Base-by-base conservation (phyloP, 2,329 filamentous ascomycete species). In the Setomelanomma holmii region DNA sequence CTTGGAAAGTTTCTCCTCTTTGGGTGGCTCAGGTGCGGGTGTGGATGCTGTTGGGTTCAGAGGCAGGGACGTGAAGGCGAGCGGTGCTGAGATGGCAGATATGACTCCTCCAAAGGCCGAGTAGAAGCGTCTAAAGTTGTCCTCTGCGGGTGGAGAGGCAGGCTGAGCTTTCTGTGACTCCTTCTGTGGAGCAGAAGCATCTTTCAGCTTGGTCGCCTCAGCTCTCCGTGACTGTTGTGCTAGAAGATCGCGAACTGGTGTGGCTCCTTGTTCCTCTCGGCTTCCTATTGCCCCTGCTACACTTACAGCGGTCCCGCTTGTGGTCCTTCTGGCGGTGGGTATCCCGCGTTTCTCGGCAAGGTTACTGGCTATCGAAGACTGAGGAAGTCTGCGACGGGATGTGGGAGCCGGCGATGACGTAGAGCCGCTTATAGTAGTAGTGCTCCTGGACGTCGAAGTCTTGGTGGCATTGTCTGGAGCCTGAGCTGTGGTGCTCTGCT, bases 21-120 rank as follows among this genome's bases (percentile, higher is more conserved):
- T 56, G 24, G 60, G 65, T 3, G 68, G 55, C 39, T 56, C 73
- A 53, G 64, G 72, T 51, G 48, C 67, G 0, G 68, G 61, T 1
- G 68, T 56, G 1, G 69, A 53, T 3, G 68, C 55, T 1, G 68
- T 47, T 4, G 69, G 68, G 35, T 65, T 75, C 3, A 99, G 81
- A 0, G 95, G 95, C 7, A 99, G 83, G 1, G 93, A 93, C 4
- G 95, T 91, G 77, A 97, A 99, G 3, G 93, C 93, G 23, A 99
- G 80, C 1, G 93, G 93, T 0, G 93, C 92, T 0, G 93, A 96
- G 11, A 98, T 85, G 63, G 88, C 89, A 55, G 91, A 95, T 68
- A 98, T 90, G 41, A 97, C 84, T 47, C 85, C 91, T 49, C 93
- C 92, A 67, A 97, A 96, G 1, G 91, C 92, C 52, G 84, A 93